Base-by-base conservation (phyloP, 129 eudicot species). In the Gnaphalium uliginosum region DNA sequence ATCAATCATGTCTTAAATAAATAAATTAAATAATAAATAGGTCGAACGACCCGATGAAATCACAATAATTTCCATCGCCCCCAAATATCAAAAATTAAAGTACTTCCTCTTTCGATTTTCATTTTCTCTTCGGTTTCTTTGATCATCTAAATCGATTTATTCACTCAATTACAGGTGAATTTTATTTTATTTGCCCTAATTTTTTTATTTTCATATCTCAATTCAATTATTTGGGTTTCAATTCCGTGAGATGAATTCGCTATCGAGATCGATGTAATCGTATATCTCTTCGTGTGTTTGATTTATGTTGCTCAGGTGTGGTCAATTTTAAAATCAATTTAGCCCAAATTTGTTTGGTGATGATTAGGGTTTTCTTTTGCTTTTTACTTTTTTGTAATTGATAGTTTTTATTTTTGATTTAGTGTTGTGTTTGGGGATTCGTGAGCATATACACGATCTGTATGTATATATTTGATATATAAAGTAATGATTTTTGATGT, bases 161-260 rank as follows among this genome's bases (percentile, higher is more conserved):
- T 39, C 66, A 30, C 41, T 54, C 82, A 53, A 64, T 79, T 54
- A 79, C 78, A 79, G 83, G 83, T 79, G 60, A 72, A 65, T 11
- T 64, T 72, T 11, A 37, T 64, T 50, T 19, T 60, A 8, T 72
- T 53, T 60, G 15, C 37, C 73, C 51, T 1, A 50, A n/a, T 64
- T 53, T n/a, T n/a, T 7, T 29, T 19, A 8, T 14, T 21, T 61
- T 61, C 63, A 18, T 5, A 8, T 66, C 72, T 79, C 32, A 79
- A 53, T 79, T 46, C 53, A 46, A 46, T 46, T 14, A 1, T 0
- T 3, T 3, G 53, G 1, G 13, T 46, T 46, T 14, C 53, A 46
- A 2, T 46, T 46, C 1, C n/a, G 5, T 13, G 17, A 46, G 18
- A 46, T 46, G 53, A 46, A 46, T 14, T 46, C 53, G 53, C 51